Evolutionary conservation across 2,329 filamentous ascomycete species (phyloP).

Genomic region (Sporothrix variecibatus): DNA sequence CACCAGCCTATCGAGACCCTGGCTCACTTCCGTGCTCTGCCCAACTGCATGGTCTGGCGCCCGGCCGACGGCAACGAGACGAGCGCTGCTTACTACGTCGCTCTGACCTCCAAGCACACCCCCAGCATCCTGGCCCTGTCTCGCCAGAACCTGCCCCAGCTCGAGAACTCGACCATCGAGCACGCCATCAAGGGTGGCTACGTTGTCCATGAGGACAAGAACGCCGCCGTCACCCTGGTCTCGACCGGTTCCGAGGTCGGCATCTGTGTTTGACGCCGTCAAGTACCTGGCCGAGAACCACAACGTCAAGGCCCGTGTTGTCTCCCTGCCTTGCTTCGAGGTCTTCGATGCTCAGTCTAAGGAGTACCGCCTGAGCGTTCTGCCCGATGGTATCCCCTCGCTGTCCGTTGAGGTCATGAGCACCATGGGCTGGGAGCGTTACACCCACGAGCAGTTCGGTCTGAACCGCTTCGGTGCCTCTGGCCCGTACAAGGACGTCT

Average conservation of each 20-base stretch:
- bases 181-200: slow-evolving; percentile 94
- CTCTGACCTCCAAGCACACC: slow-evolving; percentile 84
- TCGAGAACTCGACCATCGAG: slow-evolving; percentile 89
- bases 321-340: slow-evolving; percentile 95
- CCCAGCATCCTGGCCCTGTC: slow-evolving; percentile 93
- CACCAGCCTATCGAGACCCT: slow-evolving; percentile 99
- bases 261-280: slow-evolving; percentile 90
- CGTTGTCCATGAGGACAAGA: slow-evolving; percentile 79
- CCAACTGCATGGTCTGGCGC: slow-evolving; percentile 99
- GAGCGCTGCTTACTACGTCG: slow-evolving; percentile 95
- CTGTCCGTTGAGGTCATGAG: slow-evolving; percentile 95
- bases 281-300: slow-evolving; percentile 89
- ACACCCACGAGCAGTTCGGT: slow-evolving; percentile 98
- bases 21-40: slow-evolving; percentile 95
- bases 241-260: slow-evolving; percentile 95
- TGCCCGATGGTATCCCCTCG: slow-evolving; percentile 91
- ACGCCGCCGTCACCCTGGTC: slow-evolving; percentile 83
- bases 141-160: slow-evolving; percentile 96
- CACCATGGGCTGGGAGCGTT: slow-evolving; percentile 98
- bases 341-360: slow-evolving; percentile 92
- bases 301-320: slow-evolving; percentile 83
- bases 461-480: slow-evolving; percentile 98
- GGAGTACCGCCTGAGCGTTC: slow-evolving; percentile 89
- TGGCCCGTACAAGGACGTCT: slow-evolving; percentile 96
- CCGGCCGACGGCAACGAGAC: slow-evolving; percentile 98